Conservation (phyloP, 1,284 basidiomycete species). For the Omphalotus olearius region DNA sequence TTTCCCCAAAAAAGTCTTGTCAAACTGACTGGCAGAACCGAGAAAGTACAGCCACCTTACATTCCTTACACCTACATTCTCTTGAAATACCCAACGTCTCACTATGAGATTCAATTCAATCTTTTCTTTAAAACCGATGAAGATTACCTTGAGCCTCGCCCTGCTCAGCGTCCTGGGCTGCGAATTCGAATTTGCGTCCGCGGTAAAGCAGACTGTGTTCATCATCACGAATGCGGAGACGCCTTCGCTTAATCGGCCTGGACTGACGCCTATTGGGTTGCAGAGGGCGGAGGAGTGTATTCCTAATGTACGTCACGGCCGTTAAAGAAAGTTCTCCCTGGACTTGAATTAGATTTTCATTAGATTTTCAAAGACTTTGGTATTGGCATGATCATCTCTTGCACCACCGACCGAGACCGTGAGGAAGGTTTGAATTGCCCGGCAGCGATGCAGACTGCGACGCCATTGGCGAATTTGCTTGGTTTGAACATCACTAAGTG, state of each 20-base stretch:
- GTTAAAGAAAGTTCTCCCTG: neutral
- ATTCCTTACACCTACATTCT: no score
- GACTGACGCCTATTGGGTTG: slow-evolving; percentile 9
- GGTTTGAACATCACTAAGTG: slow-evolving; percentile 11
- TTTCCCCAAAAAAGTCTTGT: no score
- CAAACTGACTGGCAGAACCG: no score
- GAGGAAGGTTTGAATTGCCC: slow-evolving; percentile 10
- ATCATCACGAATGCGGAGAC: slow-evolving; percentile 12
- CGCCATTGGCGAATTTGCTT: slow-evolving; percentile 8
- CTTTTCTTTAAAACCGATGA: neutral
- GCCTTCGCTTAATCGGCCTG: slow-evolving; percentile 10
- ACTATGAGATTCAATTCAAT: no score
- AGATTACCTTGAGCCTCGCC: neutral
- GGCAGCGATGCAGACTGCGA: slow-evolving; percentile 6
- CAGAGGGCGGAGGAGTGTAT: slow-evolving; percentile 11
- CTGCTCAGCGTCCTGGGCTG: neutral
- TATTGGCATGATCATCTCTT: slow-evolving; percentile 25
- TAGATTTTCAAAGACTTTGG: slow-evolving; percentile 10
- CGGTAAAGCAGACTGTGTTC: slow-evolving; percentile 5
- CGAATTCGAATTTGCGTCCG: neutral
- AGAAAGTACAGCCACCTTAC: no score
- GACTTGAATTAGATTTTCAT: neutral
- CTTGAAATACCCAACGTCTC: no score
- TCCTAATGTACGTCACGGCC: slow-evolving; percentile 3
- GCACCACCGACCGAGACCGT: slow-evolving; percentile 20